Evolutionary conservation across 2,329 filamentous ascomycete species (phyloP).

Genomic region (Aureobasidium sp.): DNA sequence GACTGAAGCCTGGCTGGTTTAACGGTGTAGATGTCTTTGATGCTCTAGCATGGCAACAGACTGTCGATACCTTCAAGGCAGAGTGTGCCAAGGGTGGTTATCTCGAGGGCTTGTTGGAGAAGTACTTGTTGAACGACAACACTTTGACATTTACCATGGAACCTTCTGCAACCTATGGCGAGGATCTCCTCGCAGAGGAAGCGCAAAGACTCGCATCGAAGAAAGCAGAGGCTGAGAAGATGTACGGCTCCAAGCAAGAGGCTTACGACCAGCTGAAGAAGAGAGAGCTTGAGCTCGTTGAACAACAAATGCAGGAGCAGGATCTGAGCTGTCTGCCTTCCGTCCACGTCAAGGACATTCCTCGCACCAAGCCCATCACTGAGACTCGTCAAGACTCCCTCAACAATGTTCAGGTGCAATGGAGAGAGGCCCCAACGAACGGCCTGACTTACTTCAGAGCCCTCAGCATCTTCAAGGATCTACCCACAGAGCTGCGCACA

Average conservation of each 20-base stretch:
- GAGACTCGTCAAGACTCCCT: slow-evolving; percentile 51
- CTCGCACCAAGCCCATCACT: slow-evolving; percentile 66
- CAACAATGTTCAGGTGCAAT: slow-evolving; percentile 64
- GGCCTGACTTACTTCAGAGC: slow-evolving; percentile 93
- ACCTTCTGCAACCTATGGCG: slow-evolving; percentile 65
- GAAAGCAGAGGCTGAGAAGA: slow-evolving; percentile 58
- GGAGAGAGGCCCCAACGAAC: slow-evolving; percentile 89
- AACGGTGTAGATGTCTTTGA: slow-evolving; percentile 90
- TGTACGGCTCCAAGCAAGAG: slow-evolving; percentile 61
- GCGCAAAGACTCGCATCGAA: slow-evolving; percentile 62
- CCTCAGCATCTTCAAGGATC: slow-evolving; percentile 66
- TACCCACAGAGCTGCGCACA: slow-evolving; percentile 76
- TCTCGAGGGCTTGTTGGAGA: slow-evolving; percentile 75
- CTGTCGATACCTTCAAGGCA: slow-evolving; percentile 71
- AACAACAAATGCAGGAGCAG: slow-evolving; percentile 51
- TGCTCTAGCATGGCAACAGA: slow-evolving; percentile 83
- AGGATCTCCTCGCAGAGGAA: slow-evolving; percentile 70
- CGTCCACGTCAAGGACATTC: slow-evolving; percentile 82
- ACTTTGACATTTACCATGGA: slow-evolving; percentile 91
- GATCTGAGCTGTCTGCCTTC: slow-evolving; percentile 81
- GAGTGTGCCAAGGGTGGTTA: slow-evolving; percentile 69
- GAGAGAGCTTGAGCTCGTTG: slow-evolving; percentile 70
- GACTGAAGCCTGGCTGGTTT: slow-evolving; percentile 89
- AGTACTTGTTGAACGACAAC: slow-evolving; percentile 81
- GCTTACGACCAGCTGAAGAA: slow-evolving; percentile 64